These are phyloP conservation scores for Xanthoparmelia taractica DNA, from an alignment of 495 filamentous ascomycete species.

Conservation along the genomic window DNA sequence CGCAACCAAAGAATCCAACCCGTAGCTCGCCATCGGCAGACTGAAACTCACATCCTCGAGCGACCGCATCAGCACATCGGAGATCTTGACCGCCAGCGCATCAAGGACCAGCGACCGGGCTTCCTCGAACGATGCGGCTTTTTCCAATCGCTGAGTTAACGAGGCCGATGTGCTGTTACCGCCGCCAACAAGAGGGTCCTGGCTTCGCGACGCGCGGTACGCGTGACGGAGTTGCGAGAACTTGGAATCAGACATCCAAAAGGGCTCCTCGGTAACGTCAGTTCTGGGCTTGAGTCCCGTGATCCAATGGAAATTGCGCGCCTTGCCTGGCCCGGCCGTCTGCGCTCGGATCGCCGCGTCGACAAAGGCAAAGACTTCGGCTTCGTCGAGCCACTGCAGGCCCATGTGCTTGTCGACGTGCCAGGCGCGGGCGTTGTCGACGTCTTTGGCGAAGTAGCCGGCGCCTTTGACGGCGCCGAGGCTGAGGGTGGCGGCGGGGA, in stretches of 20 bases:
- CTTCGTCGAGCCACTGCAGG: neutral
- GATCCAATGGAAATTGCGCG: neutral
- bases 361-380: neutral
- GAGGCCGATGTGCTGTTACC: too few species aligned
- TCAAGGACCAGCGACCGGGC: neutral
- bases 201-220: neutral
- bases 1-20: slow-evolving; percentile 36
- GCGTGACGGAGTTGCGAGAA: neutral
- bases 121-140: slow-evolving; percentile 34
- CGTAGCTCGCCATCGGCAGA: slow-evolving; percentile 26
- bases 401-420: neutral
- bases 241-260: neutral
- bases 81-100: slow-evolving; percentile 8
- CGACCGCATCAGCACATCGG: slow-evolving; percentile 13
- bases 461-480: neutral
- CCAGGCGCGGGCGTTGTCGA: neutral
- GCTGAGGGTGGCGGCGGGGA: slow-evolving; percentile 22
- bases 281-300: neutral
- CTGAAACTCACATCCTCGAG: slow-evolving; percentile 30
- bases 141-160: neutral
- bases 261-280: neutral
- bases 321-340: neutral
- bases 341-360: neutral
- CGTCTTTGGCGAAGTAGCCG: neutral
- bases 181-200: neutral